Evolutionary conservation across 208 protist species (phyloP).

Genomic region (Trypanosoma congolense): DNA sequence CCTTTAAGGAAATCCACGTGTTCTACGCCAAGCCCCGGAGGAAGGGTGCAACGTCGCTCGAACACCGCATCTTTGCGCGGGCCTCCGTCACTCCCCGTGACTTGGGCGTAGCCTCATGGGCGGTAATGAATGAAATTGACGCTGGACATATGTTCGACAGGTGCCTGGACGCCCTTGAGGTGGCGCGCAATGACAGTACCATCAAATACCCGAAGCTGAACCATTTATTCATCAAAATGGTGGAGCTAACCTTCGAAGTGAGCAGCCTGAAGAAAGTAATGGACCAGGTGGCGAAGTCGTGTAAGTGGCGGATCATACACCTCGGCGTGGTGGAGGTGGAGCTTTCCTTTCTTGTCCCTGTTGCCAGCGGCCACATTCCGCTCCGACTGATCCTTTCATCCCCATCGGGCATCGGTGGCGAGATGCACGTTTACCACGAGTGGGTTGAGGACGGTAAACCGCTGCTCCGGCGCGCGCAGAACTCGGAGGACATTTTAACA

Average conservation of each 20-base stretch:
- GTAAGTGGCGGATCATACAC: slow-evolving; percentile 51
- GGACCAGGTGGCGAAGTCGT: slow-evolving; percentile 39
- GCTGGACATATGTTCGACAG: slow-evolving; percentile 74
- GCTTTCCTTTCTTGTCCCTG: slow-evolving; percentile 65
- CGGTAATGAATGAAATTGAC: slow-evolving; percentile 67
- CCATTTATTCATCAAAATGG: slow-evolving; percentile 84
- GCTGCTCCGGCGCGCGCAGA: slow-evolving; percentile 63
- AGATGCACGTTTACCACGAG: slow-evolving; percentile 86
- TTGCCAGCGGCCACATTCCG: slow-evolving; percentile 50
- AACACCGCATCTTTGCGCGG: slow-evolving; percentile 93
- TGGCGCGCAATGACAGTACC: slow-evolving; percentile 59
- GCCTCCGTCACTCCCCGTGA: slow-evolving; percentile 85
- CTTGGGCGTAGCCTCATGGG: slow-evolving; percentile 70
- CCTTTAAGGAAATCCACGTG: slow-evolving; percentile 89
- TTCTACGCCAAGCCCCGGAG: slow-evolving; percentile 84
- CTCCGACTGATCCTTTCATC: slow-evolving; percentile 85
- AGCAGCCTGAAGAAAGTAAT: slow-evolving; percentile 41
- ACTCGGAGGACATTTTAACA: slow-evolving; percentile 54
- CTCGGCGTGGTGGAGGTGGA: slow-evolving; percentile 80
- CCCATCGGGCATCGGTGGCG: slow-evolving; percentile 62
- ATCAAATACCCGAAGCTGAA: slow-evolving; percentile 67
- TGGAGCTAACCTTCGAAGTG: slow-evolving; percentile 76
- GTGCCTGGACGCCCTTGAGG: slow-evolving; percentile 70
- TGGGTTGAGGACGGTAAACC: slow-evolving; percentile 46
- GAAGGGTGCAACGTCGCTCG: slow-evolving; percentile 36